Conservation (phyloP, 2,329 filamentous ascomycete species). For the Dactylonectria macrodidyma region DNA sequence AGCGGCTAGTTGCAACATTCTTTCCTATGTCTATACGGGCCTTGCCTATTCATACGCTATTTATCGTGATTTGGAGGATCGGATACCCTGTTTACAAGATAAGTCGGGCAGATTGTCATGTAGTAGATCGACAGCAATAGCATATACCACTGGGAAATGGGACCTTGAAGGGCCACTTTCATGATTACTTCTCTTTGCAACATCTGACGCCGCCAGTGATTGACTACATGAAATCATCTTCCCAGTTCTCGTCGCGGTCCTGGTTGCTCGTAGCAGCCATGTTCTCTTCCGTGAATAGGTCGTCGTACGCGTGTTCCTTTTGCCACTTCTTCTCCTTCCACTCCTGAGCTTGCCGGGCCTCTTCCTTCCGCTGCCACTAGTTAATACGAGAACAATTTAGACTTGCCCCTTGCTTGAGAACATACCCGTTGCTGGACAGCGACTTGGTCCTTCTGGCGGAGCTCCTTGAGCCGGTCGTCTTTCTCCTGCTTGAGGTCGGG, state of each 20-base stretch:
- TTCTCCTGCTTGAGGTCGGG: conserved; percentile 88
- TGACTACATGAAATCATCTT: conserved; percentile 92
- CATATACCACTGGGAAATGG: conserved; percentile 6
- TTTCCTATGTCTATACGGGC: background rate
- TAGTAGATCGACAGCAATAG: background rate
- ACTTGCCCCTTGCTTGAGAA: background rate
- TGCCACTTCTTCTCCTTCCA: conserved; percentile 92
- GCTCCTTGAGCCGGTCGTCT: conserved; percentile 80
- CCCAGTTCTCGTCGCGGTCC: conserved; percentile 81
- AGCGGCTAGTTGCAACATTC: conserved; percentile 35
- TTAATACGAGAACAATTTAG: background rate
- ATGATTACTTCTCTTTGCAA: background rate
- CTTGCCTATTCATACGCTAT: conserved; percentile 11
- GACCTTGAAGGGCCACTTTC: background rate
- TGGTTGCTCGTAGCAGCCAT: conserved; percentile 87
- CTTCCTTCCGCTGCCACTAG: conserved; percentile 78
- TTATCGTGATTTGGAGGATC: conserved; percentile 1
- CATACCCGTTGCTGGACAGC: conserved; percentile 73
- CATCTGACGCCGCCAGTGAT: background rate
- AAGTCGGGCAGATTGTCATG: background rate
- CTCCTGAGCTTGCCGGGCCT: conserved; percentile 81
- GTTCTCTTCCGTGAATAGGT: conserved; percentile 87
- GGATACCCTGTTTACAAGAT: conserved; percentile 23
- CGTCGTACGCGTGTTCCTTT: conserved; percentile 98
- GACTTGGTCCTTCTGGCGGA: conserved; percentile 80